Evolutionary conservation across 768 basidiomycete genomes (phyloP).

Genomic region (Phaeotremella skinneri): DNA sequence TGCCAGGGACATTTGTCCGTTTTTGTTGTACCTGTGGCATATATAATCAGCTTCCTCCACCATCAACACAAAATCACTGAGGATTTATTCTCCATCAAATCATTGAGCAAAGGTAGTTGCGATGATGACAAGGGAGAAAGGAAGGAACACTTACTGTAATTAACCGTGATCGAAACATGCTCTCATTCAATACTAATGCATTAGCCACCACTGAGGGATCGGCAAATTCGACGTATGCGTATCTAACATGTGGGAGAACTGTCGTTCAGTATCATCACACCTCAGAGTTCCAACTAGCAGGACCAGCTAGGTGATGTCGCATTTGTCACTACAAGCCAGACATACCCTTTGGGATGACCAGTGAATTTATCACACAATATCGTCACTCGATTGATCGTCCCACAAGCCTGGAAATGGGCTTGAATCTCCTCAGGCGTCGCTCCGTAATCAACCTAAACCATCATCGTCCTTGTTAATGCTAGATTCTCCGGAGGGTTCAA

Average conservation of each 20-base stretch:
- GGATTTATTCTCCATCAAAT: no score
- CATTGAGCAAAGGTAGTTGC: not conserved
- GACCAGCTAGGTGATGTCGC: no score
- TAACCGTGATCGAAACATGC: conserved; percentile 86
- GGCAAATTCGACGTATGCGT: conserved; percentile 98
- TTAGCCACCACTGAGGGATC: conserved; percentile 87
- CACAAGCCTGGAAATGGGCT: conserved; percentile 93
- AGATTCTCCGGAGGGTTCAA: not conserved
- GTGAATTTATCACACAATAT: conserved; percentile 99
- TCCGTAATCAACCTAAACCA: conserved; percentile 83
- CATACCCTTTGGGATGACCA: conserved; percentile 95
- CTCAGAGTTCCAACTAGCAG: not conserved
- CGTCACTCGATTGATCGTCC: conserved; percentile 96
- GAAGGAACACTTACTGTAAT: conserved; percentile 75
- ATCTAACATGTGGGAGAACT: conserved; percentile 60
- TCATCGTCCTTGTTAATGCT: conserved; percentile 1
- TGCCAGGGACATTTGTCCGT: conserved; percentile 92
- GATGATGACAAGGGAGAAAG: conserved; percentile 2
- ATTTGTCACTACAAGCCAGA: conserved; percentile 12
- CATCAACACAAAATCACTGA: no score
- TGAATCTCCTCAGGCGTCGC: conserved; percentile 98
- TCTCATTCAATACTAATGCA: conserved; percentile 89
- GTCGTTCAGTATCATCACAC: not conserved
- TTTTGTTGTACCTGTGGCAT: conserved; percentile 92
- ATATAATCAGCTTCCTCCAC: no score